Evolutionary conservation across 495 filamentous ascomycete genomes (phyloP).

Genomic region (Xeromyces bisporus): DNA sequence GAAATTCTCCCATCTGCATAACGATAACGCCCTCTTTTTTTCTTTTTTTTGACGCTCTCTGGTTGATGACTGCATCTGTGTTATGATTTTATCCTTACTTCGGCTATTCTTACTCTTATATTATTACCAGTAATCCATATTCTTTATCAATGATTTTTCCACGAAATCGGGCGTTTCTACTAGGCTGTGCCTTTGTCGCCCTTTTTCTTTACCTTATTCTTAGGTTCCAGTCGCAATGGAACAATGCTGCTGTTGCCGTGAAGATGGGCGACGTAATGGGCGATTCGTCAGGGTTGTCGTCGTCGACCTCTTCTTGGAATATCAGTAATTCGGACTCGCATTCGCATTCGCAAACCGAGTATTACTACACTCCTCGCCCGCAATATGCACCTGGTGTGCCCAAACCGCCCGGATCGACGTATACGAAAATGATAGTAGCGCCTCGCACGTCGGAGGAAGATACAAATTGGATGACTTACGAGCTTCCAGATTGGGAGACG

Average conservation of each 20-base stretch:
- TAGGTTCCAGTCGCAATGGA: constrained; percentile 19
- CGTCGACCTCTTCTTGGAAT: constrained; percentile 11
- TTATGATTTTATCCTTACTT: no score
- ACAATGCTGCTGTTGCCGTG: constrained; percentile 17
- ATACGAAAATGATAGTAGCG: constrained; percentile 39
- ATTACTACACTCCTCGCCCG: constrained; percentile 18
- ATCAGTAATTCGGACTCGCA: constrained; percentile 7
- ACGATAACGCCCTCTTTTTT: no score
- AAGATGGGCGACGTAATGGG: constrained; percentile 19
- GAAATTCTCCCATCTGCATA: no score
- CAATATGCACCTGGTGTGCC: constrained; percentile 22
- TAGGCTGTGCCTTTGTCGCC: constrained; percentile 22
- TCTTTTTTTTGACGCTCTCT: no score
- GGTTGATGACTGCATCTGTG: no score
- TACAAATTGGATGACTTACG: constrained; percentile 40
- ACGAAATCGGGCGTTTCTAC: constrained; percentile 19
- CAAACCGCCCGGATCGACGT: constrained; percentile 25
- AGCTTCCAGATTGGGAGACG: constrained; percentile 37
- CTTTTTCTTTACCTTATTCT: constrained; percentile 16
- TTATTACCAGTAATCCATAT: constrained; percentile 1
- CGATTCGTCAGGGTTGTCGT: constrained; percentile 2
- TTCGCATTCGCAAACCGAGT: constrained; percentile 2
- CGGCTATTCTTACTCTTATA: no score
- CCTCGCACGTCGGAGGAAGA: constrained; percentile 39
- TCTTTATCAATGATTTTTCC: constrained; percentile 22